Base-by-base conservation (phyloP, 1,284 basidiomycete genomes). In the Prillingera fragicola region DNA sequence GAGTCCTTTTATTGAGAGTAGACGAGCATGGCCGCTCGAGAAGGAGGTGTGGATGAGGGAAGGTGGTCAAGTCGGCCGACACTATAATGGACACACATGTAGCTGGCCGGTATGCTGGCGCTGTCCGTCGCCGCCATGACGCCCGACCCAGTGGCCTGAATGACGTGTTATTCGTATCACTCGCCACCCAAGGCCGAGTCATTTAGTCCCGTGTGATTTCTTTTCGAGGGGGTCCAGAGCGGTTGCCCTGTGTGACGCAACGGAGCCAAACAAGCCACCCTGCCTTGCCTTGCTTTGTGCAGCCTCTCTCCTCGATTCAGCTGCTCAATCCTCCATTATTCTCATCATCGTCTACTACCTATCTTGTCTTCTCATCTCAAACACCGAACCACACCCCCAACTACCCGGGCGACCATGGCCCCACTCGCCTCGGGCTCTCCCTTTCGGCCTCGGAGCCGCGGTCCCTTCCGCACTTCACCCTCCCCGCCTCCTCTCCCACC, bases 401-500 rank as follows among this genome's bases (percentile, higher is more conserved):
- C 13, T 24, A 26, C 39, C 31, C 9, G 7, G 27, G 32, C 15
- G 28, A 41, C 19, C 24, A 52, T 52, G 51, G 39, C 48, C 18
- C 51, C 50, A 19, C 41, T 52, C 31, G 43, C 24, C 31, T 17
- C 39, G 17, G 37, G 36, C n/a, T 49, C 51, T 17, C 51, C 51
- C 5, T 52, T 52, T 34, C 40, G 46, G 23, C 46, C 51, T 1
- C 34, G 44, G 29, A 52, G 46, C 33, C 43, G 51, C 25, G 31
- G 36, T 5, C 36, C 32, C 43, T 8, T 8, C 23, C 36, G 32
- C 36, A 28, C 15, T 14, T 45, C 41, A 7, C 39, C 47, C 6
- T 46, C 41, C 4, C 46, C 45, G 3, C 45, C 43, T 1, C 50
- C 43, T 8, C 32, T 48, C 21, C 46, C 43, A 3, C 46, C 50